Base-by-base conservation (phyloP, 2,329 filamentous ascomycete species). In the Colletotrichum sp. region DNA sequence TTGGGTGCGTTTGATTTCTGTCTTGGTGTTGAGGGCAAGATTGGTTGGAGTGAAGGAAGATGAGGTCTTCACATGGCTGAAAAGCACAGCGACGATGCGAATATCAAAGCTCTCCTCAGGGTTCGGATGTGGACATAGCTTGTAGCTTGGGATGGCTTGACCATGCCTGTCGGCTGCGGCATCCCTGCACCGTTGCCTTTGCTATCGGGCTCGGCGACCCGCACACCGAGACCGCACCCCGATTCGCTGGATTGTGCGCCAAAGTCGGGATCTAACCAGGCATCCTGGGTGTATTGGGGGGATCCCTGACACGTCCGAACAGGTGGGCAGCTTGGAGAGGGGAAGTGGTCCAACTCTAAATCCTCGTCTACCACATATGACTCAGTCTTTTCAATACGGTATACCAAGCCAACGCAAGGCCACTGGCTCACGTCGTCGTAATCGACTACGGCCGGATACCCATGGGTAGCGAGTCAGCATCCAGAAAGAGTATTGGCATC, bases 31-130 rank as follows among this genome's bases (percentile, higher is more conserved):
- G 16, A 59, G 2, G 15, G 1, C 0, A 4, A 18, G 15, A 10
- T 10, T 16, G 8, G 21, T 18, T 52, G 2, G 39, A 44, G 39
- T 6, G 9, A 12, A n/a, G 9, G 39, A 44, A 52, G 6, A 3
- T 9, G 44, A 52, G 10, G 0, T 13, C 44, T 21, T 52, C 44
- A 21, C 44, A 52, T 52, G 10, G 44, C 44, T 21, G 10, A 13
- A 52, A 21, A 21, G 44, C 26, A 26, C 24, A 59, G 55, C 21
- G 13, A 12, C 55, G 8, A n/a, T 59, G 24, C 85, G 8, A 88
- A 78, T 81, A 87, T 84, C 26, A 78, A 16, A 84, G 77, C 72
- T 66, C 26, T 24, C 63, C 13, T 28, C 16, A 18, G 55, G 6
- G 24, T 66, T 8, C 36, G 44, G 44, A 52, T 1, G 44, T 52